Conservation (phyloP, 352 stramenopile genomes). For the Saprolegnia diclina region DNA sequence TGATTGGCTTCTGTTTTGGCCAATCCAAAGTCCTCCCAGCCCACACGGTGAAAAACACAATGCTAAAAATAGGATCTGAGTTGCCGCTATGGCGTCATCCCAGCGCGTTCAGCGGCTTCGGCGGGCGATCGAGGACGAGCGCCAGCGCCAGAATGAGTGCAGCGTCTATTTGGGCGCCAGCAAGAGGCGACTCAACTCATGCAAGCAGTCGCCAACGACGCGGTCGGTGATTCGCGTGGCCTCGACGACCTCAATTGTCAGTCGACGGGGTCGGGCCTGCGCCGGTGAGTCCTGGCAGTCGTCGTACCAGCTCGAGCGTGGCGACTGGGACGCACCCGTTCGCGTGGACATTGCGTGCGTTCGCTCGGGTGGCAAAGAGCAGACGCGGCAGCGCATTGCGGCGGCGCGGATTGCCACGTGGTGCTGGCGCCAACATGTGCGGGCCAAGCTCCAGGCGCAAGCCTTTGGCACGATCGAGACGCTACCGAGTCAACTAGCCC, state of each 20-base stretch:
- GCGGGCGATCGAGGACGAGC: neutral
- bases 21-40: neutral
- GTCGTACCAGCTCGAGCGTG: constrained; percentile 6
- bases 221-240: neutral
- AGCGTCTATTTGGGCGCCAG: neutral
- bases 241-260: constrained; percentile 4
- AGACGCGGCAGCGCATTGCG: neutral
- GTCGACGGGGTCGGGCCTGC: neutral
- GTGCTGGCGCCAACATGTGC: neutral
- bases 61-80: constrained; percentile 15
- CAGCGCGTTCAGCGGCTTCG: neutral
- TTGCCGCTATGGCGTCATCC: neutral
- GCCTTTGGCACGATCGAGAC: neutral
- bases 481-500: neutral
- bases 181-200: neutral
- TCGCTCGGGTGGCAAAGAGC: neutral
- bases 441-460: neutral
- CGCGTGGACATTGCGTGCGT: constrained; percentile 1
- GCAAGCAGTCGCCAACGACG: neutral
- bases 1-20: neutral
- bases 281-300: constrained; percentile 6
- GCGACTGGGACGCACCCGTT: constrained; percentile 15
- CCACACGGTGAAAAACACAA: neutral
- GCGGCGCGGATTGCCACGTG: neutral
- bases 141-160: constrained; percentile 7